A percentile compares a stretch with the other conserved stretches of the same genome.
These are phyloP conservation scores for Neofusicoccum sp. DNA, from an alignment of 2,329 filamentous ascomycete species.

Conservation along the genomic window DNA sequence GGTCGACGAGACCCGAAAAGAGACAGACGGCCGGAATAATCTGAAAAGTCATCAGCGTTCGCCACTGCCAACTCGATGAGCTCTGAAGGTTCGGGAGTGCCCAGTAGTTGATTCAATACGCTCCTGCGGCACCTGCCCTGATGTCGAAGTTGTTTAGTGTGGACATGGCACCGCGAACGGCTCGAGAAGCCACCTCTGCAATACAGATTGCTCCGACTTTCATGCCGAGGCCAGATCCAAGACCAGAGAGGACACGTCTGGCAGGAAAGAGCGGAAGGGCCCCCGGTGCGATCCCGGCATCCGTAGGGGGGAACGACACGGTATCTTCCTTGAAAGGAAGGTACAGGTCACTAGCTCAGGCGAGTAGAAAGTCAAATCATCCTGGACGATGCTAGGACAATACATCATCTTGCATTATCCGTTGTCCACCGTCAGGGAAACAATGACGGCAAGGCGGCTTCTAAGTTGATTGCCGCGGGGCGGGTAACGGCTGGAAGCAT, in stretches of 20 bases:
- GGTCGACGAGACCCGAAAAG: not conserved
- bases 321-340: too few relatives aligned
- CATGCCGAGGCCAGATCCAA: not conserved
- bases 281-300: too few relatives aligned
- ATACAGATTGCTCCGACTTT: not conserved
- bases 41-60: not conserved
- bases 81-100: not conserved
- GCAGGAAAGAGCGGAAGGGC: too few relatives aligned
- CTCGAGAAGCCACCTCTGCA: not conserved
- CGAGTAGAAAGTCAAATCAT: too few relatives aligned
- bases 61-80: not conserved
- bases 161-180: not conserved
- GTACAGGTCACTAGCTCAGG: too few relatives aligned
- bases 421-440: too few relatives aligned
- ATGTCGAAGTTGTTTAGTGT: not conserved
- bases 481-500: too few relatives aligned
- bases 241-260: not conserved
- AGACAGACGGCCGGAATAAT: not conserved
- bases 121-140: not conserved
- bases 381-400: too few relatives aligned
- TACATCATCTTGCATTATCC: too few relatives aligned
- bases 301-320: too few relatives aligned
- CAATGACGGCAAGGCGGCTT: too few relatives aligned
- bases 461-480: too few relatives aligned
- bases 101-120: constrained; percentile 3